phyloP scores from a whole-genome alignment of 768 basidiomycete species.

The Pleurotus giganteus region DNA sequence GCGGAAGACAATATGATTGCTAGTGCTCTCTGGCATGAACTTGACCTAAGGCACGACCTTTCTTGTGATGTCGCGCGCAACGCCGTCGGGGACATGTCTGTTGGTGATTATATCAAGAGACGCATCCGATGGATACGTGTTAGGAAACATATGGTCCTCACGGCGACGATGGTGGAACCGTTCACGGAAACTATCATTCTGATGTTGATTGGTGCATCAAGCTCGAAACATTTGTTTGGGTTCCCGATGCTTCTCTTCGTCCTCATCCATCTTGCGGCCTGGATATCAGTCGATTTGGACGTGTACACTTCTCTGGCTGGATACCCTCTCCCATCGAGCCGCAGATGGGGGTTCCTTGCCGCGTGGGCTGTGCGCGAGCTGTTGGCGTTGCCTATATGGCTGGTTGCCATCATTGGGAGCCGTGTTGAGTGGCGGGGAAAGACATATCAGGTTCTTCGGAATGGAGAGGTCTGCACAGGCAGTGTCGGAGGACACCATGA shows the following conservation, averaged over 20 bases:
- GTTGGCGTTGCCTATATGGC: constrained; percentile 85
- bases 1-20: constrained; percentile 99
- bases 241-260: constrained; percentile 55
- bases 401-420: constrained; percentile 76
- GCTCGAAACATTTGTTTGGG: constrained; percentile 48
- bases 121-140: constrained; percentile 97
- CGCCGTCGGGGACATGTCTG: constrained; percentile 82
- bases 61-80: constrained; percentile 91
- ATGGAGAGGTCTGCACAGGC: constrained; percentile 62
- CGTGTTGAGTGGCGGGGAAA: constrained; percentile 87
- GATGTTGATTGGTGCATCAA: constrained; percentile 60
- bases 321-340: constrained; percentile 49
- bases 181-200: constrained; percentile 85
- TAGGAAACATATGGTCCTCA: constrained; percentile 87
- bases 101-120: constrained; percentile 82
- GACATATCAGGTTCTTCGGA: constrained; percentile 67
- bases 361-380: constrained; percentile 84
- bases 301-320: constrained; percentile 78
- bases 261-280: constrained; percentile 58
- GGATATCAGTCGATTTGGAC: constrained; percentile 80
- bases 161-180: constrained; percentile 87
- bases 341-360: constrained; percentile 57
- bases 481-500: constrained; percentile 20
- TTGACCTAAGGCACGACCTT: constrained; percentile 83
- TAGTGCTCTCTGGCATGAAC: constrained; percentile 88